Base-by-base conservation (phyloP, 192 early-diverging fungal species). In the Backusella tarrabulga region DNA sequence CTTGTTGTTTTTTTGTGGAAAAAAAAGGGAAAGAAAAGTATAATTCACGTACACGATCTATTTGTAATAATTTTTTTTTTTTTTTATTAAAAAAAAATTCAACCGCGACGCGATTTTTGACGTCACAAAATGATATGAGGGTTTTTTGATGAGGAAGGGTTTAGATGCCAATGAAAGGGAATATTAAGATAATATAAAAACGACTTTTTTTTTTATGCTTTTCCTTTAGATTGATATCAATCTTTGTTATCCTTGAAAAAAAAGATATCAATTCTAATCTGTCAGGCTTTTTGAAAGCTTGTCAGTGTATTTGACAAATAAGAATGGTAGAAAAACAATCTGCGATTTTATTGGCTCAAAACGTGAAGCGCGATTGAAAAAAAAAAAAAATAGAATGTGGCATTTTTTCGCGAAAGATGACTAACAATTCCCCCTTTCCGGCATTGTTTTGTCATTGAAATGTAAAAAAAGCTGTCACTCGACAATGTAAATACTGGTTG, bases 71-170 rank as follows among this genome's bases (percentile, higher is more conserved):
- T 54, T 54, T 54, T 54, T 60, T 54, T 54, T 60, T n/a, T 26
- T 60, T 60, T 15, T 26, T 15, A 72, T 32, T 26, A 46, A 71
- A 71, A 44, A 72, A 44, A 72, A 72, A 50, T 32, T 23, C 38
- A 72, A 32, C 38, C 41, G 26, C 70, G 70, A 72, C 70, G 40
- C 70, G 70, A 40, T 71, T 38, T 69, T 69, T 38, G 35, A 69
- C 68, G 68, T 69, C 68, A 69, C 68, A 38, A 38, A 41, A 1
- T 3, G 34, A 17, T 35, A 35, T n/a, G 34, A 35, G 54, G n/a
- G n/a, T 60, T 21, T 26, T 60, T 50, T 50, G 46, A 50, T 19
- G 44, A 50, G 44, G 15, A 40, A 17, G 15, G 6, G 15, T 17
- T 44, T 15, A 44, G 15, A 44, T 50, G 46, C 46, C 19, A 50